These are phyloP conservation scores for Cryptomeria japonica DNA, from an alignment of 75 land plant genomes.

Conservation along the genomic window DNA sequence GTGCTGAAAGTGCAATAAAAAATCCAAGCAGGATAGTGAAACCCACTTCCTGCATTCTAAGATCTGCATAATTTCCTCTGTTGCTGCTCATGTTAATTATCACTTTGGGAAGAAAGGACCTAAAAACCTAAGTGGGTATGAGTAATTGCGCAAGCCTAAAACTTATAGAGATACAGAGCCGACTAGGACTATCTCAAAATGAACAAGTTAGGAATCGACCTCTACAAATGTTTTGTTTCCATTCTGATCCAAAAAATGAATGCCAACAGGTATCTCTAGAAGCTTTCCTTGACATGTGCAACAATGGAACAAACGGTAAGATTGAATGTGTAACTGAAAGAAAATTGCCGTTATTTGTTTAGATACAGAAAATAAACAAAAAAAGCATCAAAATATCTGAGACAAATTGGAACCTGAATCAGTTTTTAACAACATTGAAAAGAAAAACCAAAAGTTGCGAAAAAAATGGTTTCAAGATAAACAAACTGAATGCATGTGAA, in stretches of 20 bases:
- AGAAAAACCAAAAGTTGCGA: background rate
- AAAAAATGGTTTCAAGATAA: background rate
- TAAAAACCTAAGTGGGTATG: background rate
- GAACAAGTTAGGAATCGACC: background rate
- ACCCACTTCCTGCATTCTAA: constrained; percentile 3
- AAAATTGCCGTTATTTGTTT: background rate
- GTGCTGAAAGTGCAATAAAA: background rate
- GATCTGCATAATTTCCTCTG: background rate
- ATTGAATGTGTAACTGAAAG: background rate
- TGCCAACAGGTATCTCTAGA: background rate
- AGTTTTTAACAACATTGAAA: background rate
- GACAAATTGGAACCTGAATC: background rate
- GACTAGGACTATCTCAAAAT: background rate
- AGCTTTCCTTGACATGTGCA: background rate
- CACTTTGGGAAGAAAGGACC: background rate
- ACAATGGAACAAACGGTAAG: background rate
- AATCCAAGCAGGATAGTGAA: background rate
- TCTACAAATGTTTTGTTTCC: no score
- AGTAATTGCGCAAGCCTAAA: background rate
- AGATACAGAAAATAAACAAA: background rate
- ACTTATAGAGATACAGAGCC: background rate
- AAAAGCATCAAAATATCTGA: background rate
- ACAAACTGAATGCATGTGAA: background rate
- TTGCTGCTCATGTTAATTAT: background rate
- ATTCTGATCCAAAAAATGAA: background rate